phyloP scores from a whole-genome alignment of 2,329 filamentous ascomycete genomes.

The Exophiala aquamarina region DNA sequence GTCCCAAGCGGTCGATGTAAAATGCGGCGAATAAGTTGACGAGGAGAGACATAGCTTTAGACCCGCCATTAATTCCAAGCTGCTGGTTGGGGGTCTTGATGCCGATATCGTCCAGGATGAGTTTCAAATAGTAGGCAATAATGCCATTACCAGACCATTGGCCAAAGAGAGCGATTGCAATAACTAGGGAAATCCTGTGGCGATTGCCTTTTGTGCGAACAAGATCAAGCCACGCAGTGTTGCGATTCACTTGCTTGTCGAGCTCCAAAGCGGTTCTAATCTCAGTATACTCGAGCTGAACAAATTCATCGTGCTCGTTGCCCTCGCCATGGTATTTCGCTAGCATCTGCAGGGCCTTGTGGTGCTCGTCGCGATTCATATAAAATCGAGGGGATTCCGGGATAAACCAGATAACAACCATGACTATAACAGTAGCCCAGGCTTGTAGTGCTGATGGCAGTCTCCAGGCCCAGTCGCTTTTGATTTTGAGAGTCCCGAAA shows the following conservation, averaged over 20 bases:
- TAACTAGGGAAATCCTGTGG: conserved; percentile 52
- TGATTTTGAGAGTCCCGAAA: conserved; percentile 38
- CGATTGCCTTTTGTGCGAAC: conserved; percentile 59
- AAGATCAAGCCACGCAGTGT: conserved; percentile 56
- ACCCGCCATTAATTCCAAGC: conserved; percentile 39
- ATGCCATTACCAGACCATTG: conserved; percentile 36
- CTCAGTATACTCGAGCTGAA: conserved; percentile 33
- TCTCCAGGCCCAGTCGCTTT: conserved; percentile 52
- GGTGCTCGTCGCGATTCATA: conserved; percentile 57
- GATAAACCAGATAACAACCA: conserved; percentile 52
- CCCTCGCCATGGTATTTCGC: conserved; percentile 59
- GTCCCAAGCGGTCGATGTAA: conserved; percentile 39
- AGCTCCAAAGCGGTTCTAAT: conserved; percentile 24
- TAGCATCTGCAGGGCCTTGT: conserved; percentile 57
- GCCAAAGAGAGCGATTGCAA: conserved; percentile 47
- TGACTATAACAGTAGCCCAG: conserved; percentile 46
- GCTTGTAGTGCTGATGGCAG: conserved; percentile 57
- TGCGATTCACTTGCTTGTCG: conserved; percentile 4
- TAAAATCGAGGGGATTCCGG: conserved; percentile 64
- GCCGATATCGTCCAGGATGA: conserved; percentile 36
- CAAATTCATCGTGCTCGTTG: conserved; percentile 30
- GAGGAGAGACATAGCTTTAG: conserved; percentile 39
- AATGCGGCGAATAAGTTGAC: conserved; percentile 38
- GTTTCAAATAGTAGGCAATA: conserved; percentile 39
- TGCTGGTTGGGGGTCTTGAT: conserved; percentile 37